Percentiles rank a stretch among this genome's conserved stretches.
Evolutionary conservation across 169 alveolate species (phyloP).

Genomic region (Perkinsus marinus): DNA sequence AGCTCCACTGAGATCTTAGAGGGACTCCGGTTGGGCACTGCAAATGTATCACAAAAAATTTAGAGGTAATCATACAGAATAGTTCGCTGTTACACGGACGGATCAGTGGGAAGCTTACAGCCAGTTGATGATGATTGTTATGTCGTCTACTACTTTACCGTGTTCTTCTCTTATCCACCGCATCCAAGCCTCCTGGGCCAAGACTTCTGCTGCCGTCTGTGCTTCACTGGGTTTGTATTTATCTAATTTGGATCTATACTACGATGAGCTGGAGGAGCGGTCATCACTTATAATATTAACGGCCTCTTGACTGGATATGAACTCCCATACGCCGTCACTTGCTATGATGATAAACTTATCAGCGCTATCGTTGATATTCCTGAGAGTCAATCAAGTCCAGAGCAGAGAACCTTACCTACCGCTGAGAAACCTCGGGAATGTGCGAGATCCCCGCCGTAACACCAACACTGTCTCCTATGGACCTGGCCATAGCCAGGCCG

Average conservation of each 20-base stretch:
- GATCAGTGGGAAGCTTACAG: neutral
- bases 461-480: conserved; percentile 73
- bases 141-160: conserved; percentile 64
- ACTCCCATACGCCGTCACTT: conserved; percentile 64
- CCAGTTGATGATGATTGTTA: conserved; percentile 46
- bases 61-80: too few species aligned
- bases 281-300: conserved; percentile 40
- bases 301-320: conserved; percentile 45
- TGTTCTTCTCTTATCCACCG: conserved; percentile 64
- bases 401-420: neutral
- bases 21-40: too few species aligned
- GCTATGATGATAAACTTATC: conserved; percentile 39
- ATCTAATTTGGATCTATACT: neutral
- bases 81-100: too few species aligned
- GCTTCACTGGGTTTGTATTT: conserved; percentile 15
- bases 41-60: too few species aligned
- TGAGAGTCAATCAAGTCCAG: neutral
- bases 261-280: conserved; percentile 3
- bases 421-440: conserved; percentile 55
- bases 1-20: too few species aligned
- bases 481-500: conserved; percentile 78
- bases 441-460: conserved; percentile 65
- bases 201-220: conserved; percentile 51
- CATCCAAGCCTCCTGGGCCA: conserved; percentile 67
- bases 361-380: neutral